Evolutionary conservation across 2,329 filamentous ascomycete species (phyloP).

Genomic region (Xylariaceae sp.): DNA sequence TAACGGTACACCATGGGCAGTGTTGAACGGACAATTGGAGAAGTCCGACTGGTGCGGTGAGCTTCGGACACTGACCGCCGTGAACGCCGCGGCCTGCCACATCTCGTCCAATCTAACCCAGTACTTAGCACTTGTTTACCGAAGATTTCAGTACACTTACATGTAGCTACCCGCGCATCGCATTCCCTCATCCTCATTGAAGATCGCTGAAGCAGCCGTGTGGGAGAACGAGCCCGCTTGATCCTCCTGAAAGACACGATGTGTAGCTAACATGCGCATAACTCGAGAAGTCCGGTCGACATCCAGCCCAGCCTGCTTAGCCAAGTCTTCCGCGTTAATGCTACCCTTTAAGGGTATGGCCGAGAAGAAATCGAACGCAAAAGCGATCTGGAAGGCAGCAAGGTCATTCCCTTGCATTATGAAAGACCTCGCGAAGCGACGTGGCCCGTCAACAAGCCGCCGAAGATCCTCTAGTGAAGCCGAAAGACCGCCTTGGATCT

Average conservation of each 20-base stretch:
- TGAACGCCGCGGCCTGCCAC: constrained; percentile 35
- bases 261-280: constrained; percentile 33
- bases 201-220: constrained; percentile 16
- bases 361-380: constrained; percentile 38
- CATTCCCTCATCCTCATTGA: constrained; percentile 29
- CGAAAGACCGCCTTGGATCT: too few relatives aligned
- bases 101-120: constrained; percentile 34
- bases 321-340: constrained; percentile 30
- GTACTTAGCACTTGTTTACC: neutral
- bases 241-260: constrained; percentile 35
- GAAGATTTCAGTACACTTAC: too few relatives aligned
- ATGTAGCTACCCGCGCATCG: constrained; percentile 27
- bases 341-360: constrained; percentile 29
- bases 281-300: constrained; percentile 31
- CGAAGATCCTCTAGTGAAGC: too few relatives aligned
- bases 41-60: constrained; percentile 29
- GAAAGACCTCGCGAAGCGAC: too few relatives aligned
- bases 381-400: constrained; percentile 16
- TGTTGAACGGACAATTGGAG: constrained; percentile 29
- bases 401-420: too few relatives aligned
- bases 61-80: constrained; percentile 23
- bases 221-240: constrained; percentile 31
- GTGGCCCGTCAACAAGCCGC: too few relatives aligned
- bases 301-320: constrained; percentile 28
- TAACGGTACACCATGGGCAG: constrained; percentile 22